These are phyloP conservation scores for Nannochloropsis oceanica DNA, from an alignment of 108 stramenopile genomes.

Conservation along the genomic window DNA sequence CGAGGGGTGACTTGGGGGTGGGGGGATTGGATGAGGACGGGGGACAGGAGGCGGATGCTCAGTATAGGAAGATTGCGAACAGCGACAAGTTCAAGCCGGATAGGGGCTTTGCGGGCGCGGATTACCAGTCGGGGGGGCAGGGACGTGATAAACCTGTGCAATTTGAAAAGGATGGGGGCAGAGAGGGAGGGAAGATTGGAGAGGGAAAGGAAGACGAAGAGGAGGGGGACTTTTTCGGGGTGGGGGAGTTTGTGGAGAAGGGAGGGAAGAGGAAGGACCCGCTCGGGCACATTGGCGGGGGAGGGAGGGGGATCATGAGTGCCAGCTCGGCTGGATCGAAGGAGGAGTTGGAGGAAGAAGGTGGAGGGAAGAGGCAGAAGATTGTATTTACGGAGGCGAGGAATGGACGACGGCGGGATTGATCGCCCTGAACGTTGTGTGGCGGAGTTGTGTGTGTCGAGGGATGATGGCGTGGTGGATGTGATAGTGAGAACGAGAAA, in stretches of 20 bases:
- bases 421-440: neutral
- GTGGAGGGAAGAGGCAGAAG: neutral
- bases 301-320: neutral
- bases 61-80: conserved; percentile 15
- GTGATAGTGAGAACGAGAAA: too few species aligned
- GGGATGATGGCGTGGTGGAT: too few species aligned
- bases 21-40: conserved; percentile 17
- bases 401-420: neutral
- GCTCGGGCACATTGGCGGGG: neutral
- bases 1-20: conserved; percentile 32
- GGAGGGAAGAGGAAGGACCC: conserved; percentile 8
- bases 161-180: conserved; percentile 7
- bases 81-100: conserved; percentile 30
- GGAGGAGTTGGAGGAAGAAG: neutral
- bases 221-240: conserved; percentile 20
- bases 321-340: neutral
- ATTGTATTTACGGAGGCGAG: neutral
- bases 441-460: neutral
- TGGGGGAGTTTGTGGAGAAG: conserved; percentile 22
- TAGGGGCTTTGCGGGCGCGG: conserved; percentile 29
- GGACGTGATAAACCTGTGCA: conserved; percentile 23
- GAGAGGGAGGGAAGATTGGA: neutral
- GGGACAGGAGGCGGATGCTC: neutral
- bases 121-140: conserved; percentile 2
- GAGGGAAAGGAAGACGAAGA: conserved; percentile 1